Evolutionary conservation across 1,284 basidiomycete species (phyloP).

Genomic region (Porphyrellus sp.): DNA sequence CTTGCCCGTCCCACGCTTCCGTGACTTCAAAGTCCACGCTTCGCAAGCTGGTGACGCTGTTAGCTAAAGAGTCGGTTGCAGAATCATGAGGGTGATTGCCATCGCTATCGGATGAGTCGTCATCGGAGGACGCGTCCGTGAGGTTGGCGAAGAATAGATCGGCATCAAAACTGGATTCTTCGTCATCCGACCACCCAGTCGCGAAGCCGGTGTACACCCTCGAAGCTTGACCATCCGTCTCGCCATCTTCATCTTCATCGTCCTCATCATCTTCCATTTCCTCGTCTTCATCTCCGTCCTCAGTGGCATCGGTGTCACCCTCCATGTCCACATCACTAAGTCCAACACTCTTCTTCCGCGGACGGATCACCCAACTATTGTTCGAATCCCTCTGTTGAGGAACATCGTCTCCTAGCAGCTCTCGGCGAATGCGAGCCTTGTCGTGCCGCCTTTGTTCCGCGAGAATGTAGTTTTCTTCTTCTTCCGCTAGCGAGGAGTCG

Average conservation of each 20-base stretch:
- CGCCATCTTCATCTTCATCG: conserved; percentile 41
- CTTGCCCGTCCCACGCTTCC: conserved; percentile 68
- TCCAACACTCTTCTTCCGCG: conserved; percentile 65
- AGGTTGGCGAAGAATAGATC: conserved; percentile 77
- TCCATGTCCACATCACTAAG: conserved; percentile 58
- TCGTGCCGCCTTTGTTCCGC: conserved; percentile 45
- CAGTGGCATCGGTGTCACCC: conserved; percentile 45
- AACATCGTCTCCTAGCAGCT: conserved; percentile 51
- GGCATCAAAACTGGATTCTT: conserved; percentile 73
- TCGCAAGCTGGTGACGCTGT: conserved; percentile 36
- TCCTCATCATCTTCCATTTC: conserved; percentile 38
- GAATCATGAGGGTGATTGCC: conserved; percentile 31
- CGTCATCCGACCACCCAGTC: conserved; percentile 68
- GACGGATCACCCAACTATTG: conserved; percentile 64
- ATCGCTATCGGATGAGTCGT: conserved; percentile 39
- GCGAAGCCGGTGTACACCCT: conserved; percentile 55
- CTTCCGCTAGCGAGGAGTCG: conserved; percentile 56
- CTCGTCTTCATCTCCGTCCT: conserved; percentile 53
- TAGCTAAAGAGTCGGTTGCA: conserved; percentile 40
- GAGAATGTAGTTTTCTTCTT: conserved; percentile 60
- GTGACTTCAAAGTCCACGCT: conserved; percentile 56
- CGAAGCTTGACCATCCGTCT: conserved; percentile 43
- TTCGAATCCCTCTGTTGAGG: conserved; percentile 46
- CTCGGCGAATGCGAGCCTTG: conserved; percentile 50
- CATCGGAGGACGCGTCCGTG: conserved; percentile 45